Evolutionary conservation across 176 grass and related monocot species (phyloP), one percentile per base, ranked within the genome.

Genomic region (Oryza punctata): DNA sequence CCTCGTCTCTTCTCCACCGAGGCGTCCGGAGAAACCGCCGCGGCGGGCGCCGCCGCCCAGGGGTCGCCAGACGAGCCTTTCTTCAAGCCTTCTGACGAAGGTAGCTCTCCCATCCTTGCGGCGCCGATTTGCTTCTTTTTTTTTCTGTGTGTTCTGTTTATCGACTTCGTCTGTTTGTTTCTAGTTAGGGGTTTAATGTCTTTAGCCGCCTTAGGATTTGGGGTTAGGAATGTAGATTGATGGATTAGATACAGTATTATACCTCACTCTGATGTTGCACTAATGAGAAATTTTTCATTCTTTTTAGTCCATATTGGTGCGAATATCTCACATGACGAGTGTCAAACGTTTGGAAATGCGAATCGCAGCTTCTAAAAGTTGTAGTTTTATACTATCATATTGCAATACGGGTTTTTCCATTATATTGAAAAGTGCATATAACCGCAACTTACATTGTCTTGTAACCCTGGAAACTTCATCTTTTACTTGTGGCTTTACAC

Each of bases 31-130:
- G 85, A 76, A 70, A 65, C 49, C 10, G 38, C 80, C 26, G 24
- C 64, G 5, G 38, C 69, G 6, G 32, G 57, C 46, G 75, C 87
- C 46, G 78, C 87, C 67, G 43, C 69, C 28, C 72, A 85, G 49
- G 87, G 70, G 54, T 89, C 89, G 33, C 69, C 69, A 75, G 73
- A 76, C 2, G 72, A 85, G 32, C 44, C 83, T 57, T 85, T 89
- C 57, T 30, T 84, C 69, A 78, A 75, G 61, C 54, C 78, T 23
- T 84, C 89, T 41, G 14, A 21, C 10, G 77, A 87, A 75, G 92
- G 89, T 94, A 77, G 3, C 63, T 44, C 21, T 23, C 72, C 1
- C 23, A 68, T 78, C 21, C 59, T 54, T 37, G 11, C 52, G 38
- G 11, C 27, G 25, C 47, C 32, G 29, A 11, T 29, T 29, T 38